A percentile compares a stretch with the other conserved stretches of the same genome.
Evolutionary conservation across 352 stramenopile genomes (phyloP).

Genomic region (Phytophthora sp.): DNA sequence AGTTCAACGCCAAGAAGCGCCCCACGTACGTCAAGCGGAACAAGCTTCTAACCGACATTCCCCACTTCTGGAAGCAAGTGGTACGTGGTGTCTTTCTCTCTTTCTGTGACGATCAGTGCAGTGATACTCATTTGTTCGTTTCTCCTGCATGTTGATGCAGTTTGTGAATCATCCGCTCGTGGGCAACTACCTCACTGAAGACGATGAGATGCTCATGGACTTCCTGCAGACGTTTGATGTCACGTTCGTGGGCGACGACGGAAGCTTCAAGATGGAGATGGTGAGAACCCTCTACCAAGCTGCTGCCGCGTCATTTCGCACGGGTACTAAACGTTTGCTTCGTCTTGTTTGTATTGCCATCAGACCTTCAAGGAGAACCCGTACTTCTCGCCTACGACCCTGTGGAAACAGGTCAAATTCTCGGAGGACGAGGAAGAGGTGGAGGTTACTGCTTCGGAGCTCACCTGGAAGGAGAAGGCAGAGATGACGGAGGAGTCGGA

Average conservation of each 20-base stretch:
- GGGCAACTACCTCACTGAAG: constrained; percentile 46
- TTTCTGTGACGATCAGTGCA: too few relatives aligned
- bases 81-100: constrained; percentile 36
- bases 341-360: constrained; percentile 5
- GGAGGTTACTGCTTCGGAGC: constrained; percentile 53
- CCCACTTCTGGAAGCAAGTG: constrained; percentile 79
- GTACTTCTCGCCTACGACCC: constrained; percentile 51
- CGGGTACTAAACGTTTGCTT: not conserved
- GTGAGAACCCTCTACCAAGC: constrained; percentile 27
- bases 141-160: constrained; percentile 33
- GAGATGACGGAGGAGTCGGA: constrained; percentile 60
- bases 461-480: constrained; percentile 68
- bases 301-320: not conserved
- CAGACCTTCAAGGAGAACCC: constrained; percentile 78
- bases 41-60: constrained; percentile 69
- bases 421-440: constrained; percentile 71
- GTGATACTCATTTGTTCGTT: not conserved
- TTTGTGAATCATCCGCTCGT: constrained; percentile 78
- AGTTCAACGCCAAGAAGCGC: constrained; percentile 76
- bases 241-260: constrained; percentile 63
- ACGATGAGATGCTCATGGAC: constrained; percentile 63
- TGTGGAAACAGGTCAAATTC: constrained; percentile 81
- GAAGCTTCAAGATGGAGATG: constrained; percentile 79
- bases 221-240: constrained; percentile 64
- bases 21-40: constrained; percentile 69